Conservation (phyloP, 495 filamentous ascomycete species). For the Aspergillus nidulans region DNA sequence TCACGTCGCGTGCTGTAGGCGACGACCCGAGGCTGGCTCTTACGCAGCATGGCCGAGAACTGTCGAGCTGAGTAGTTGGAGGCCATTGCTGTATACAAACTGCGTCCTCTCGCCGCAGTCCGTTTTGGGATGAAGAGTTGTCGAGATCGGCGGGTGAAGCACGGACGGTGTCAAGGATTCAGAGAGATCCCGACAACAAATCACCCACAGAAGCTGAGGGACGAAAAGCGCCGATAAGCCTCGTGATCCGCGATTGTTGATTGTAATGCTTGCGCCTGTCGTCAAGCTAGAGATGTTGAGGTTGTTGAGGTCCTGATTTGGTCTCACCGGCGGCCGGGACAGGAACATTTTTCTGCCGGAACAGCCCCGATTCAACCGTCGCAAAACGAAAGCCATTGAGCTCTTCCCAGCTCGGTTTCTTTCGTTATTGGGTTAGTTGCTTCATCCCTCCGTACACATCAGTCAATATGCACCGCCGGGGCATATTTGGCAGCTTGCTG, state of each 20-base stretch:
- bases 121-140: background rate
- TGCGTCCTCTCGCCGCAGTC: background rate
- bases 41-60: constrained; percentile 36
- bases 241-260: background rate
- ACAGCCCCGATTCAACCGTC: constrained; percentile 16
- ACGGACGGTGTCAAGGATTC: constrained; percentile 4
- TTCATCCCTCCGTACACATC: background rate
- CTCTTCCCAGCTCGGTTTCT: background rate
- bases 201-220: constrained; percentile 27
- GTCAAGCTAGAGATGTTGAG: constrained; percentile 32
- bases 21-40: constrained; percentile 33
- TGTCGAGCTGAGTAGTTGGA: constrained; percentile 33
- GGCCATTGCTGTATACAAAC: constrained; percentile 29
- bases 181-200: constrained; percentile 21
- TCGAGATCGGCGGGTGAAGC: constrained; percentile 24
- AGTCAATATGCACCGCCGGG: background rate
- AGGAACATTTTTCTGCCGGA: constrained; percentile 47
- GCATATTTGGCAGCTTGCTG: background rate
- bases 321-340: constrained; percentile 43
- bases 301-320: constrained; percentile 27
- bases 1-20: constrained; percentile 36
- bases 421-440: background rate
- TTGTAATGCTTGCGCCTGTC: constrained; percentile 6
- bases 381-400: constrained; percentile 1
- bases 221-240: constrained; percentile 5